Evolutionary conservation across 768 basidiomycete genomes (phyloP), one percentile per base, ranked within the genome.

Genomic region (Xerocomellus intermedius): DNA sequence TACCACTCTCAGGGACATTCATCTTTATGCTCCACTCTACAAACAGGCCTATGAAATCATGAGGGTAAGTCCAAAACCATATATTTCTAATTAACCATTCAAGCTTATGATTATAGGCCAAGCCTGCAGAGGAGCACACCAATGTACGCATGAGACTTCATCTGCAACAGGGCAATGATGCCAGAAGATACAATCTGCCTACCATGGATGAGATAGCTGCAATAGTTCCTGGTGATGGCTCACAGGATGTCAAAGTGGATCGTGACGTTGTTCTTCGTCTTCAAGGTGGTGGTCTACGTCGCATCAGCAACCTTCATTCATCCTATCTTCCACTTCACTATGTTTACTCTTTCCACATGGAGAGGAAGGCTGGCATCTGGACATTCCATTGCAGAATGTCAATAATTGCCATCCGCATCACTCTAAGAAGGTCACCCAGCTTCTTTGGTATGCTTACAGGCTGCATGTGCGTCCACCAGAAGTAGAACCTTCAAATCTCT

Each of bases 271-370:
- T 24, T 24, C 24, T 24, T 24, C 24, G 2, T 24, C 24, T 24
- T 5, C 24, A 24, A 24, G 59, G 58, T 48, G 67, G 65, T 39
- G 60, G 53, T 2, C 54, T 78, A 4, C 30, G 55, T 19, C 50
- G 61, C 2, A 76, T 79, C 35, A 68, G 49, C 52, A 69, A 81
- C 2, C 50, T 64, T 0, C 63, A 76, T 56, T 67, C 73, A 5
- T 50, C 62, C 0, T 82, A 80, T 56, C 30, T 57, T 0, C 59
- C 77, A 0, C 64, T 81, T 1, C 74, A 78, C 14, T 80, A 79
- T 73, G 71, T 75, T 0, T 82, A 0, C 64, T 82, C 2, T 79
- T 80, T 66, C 74, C 78, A 3, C n/a, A 47, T 37, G 76, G 77
- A 3, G 59, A 74, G 14, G 41, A 59, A 37, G 77, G 77, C 3